These are phyloP conservation scores for Boletus speciosus DNA, from an alignment of 768 basidiomycete species.

Conservation along the genomic window DNA sequence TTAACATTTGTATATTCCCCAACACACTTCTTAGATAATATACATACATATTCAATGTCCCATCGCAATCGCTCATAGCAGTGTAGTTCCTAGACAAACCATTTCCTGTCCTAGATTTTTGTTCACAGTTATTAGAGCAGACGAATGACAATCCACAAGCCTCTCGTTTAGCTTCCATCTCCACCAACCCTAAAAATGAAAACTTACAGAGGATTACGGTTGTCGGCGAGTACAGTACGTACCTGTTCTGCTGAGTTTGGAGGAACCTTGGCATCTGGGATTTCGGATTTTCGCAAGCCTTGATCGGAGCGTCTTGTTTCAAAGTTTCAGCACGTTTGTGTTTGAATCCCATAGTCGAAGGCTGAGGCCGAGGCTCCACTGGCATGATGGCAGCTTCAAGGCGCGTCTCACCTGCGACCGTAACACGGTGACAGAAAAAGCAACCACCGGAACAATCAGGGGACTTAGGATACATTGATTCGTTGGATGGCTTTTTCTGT, in stretches of 20 bases:
- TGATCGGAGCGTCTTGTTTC: too few species aligned
- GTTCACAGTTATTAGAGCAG: background rate
- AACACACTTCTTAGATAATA: background rate
- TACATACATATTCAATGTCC: conserved; percentile 6
- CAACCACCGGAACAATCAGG: too few species aligned
- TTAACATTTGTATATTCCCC: conserved; percentile 3
- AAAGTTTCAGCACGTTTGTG: too few species aligned
- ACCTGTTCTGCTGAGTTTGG: background rate
- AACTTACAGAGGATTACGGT: background rate
- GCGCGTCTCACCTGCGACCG: too few species aligned
- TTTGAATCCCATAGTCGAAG: too few species aligned
- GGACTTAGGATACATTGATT: too few species aligned
- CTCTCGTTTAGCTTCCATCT: background rate
- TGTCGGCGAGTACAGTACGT: background rate
- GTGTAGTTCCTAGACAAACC: conserved; percentile 7
- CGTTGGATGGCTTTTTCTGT: too few species aligned
- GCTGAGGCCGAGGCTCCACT: too few species aligned
- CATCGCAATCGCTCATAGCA: background rate
- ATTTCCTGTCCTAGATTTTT: conserved; percentile 1
- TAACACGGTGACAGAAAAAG: too few species aligned
- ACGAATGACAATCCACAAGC: background rate
- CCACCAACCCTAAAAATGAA: background rate
- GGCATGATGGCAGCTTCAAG: too few species aligned
- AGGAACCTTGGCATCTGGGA: background rate
- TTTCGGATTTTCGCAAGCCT: background rate